Evolutionary conservation across 176 grass and related monocot genomes (phyloP), one percentile per base, ranked within the genome.

Genomic region (Puccinellia tenuiflora): DNA sequence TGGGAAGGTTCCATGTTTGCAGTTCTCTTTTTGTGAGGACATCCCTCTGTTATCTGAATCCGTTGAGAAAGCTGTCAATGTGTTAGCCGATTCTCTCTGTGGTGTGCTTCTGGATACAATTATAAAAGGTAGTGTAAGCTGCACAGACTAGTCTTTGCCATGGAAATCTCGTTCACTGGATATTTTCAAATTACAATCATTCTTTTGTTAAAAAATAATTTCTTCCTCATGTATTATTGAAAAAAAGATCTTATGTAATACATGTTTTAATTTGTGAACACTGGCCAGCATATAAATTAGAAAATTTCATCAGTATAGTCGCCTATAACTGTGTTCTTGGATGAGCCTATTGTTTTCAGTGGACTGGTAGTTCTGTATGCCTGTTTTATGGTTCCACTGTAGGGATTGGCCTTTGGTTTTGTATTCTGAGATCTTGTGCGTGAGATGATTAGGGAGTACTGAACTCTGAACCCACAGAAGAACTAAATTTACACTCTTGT

Each of bases 51-150:
- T 84, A 56, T 90, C 66, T 88, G 92, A 95, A 86, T 92, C 90
- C 0, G 81, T 98, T 86, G 93, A 98, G 68, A 78, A 85, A 83
- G 83, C 88, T 63, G 85, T 95, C 14, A 92, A 90, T 90, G 59
- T 93, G 38, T 68, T 98, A 76, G 89, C 93, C 16, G 88, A 93
- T 66, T 86, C 84, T 76, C 79, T 98, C 46, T 95, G 80, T 47
- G 86, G 89, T 60, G 92, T 95, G 66, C 83, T 98, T 73, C 87
- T 98, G 74, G 87, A 93, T 70, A 98, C 81, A 90, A 95, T 98
- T 73, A 80, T 98, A 73, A 95, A 98, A 95, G 96, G 96, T 98
- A 86, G 24, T 48, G 8, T 79, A 63, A 69, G 48, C 67, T 83
- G 42, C 54, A 65, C 7, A 47, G 42, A 73, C 56, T 86, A 53